Evolutionary conservation across 345 rosid genomes (phyloP).

Genomic region (Bruguiera gymnorhiza): DNA sequence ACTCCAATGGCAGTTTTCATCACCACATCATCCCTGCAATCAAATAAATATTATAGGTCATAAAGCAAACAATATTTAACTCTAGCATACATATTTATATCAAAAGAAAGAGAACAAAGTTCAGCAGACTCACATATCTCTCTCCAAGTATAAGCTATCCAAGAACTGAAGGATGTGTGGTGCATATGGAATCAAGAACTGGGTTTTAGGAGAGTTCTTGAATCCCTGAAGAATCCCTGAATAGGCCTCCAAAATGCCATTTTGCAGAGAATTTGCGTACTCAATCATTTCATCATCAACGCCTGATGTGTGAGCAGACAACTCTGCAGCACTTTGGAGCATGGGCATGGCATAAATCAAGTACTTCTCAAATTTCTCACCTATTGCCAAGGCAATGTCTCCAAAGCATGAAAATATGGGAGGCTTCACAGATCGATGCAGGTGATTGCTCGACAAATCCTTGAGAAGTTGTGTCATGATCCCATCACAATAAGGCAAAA

Average conservation of each 20-base stretch:
- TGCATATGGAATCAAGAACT: slow-evolving; percentile 2
- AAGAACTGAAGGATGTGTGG: slow-evolving; percentile 1
- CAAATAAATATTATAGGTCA: neutral
- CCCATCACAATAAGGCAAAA: slow-evolving; percentile 11
- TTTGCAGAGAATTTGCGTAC: neutral
- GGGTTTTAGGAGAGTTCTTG: slow-evolving; percentile 6
- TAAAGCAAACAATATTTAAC: neutral
- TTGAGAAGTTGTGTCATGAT: slow-evolving; percentile 8
- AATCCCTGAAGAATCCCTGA: slow-evolving; percentile 5
- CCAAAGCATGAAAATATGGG: slow-evolving; percentile 11
- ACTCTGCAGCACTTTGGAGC: slow-evolving; percentile 3
- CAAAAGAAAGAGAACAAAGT: neutral
- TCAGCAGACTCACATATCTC: neutral
- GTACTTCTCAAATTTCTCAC: slow-evolving; percentile 4
- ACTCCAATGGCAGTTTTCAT: slow-evolving; percentile 5
- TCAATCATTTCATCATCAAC: neutral
- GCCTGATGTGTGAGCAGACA: neutral
- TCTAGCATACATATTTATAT: neutral
- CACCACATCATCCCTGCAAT: neutral
- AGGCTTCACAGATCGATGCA: slow-evolving; percentile 6
- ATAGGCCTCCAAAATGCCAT: slow-evolving; percentile 5
- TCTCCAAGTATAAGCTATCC: slow-evolving; percentile 3
- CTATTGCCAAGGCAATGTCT: slow-evolving; percentile 9
- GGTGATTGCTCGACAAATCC: neutral
- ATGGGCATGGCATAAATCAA: slow-evolving; percentile 4